Conservation (phyloP, 148 eudicot species). For the Arbutus unedo region DNA sequence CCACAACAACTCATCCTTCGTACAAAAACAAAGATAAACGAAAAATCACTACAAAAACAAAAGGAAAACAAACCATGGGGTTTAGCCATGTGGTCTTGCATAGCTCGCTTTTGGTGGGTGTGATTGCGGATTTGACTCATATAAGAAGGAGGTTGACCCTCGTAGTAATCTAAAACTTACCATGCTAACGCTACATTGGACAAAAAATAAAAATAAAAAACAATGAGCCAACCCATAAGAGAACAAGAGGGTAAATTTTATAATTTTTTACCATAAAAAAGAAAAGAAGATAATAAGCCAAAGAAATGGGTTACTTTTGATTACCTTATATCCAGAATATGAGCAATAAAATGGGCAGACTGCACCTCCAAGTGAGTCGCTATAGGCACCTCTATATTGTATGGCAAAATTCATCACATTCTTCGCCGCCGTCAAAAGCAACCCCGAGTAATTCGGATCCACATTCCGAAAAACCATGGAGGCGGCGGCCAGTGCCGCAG, state of each 20-base stretch:
- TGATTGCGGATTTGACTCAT: too few species aligned
- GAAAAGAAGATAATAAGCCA: not conserved
- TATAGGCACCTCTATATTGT: constrained; percentile 70
- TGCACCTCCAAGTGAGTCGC: constrained; percentile 67
- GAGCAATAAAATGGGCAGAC: constrained; percentile 96
- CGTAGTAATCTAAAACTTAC: too few species aligned
- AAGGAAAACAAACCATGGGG: too few species aligned
- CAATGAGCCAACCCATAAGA: too few species aligned
- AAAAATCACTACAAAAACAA: not conserved
- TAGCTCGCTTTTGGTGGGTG: too few species aligned
- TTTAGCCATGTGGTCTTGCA: too few species aligned
- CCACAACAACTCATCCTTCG: constrained; percentile 88
- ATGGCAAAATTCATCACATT: constrained; percentile 78
- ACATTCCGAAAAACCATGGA: constrained; percentile 53
- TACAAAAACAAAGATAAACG: not conserved
- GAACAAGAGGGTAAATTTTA: too few species aligned
- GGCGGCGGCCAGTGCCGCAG: constrained; percentile 89
- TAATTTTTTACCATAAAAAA: too few species aligned
- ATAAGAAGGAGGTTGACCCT: too few species aligned
- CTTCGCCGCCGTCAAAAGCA: constrained; percentile 55
- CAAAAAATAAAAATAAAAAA: too few species aligned
- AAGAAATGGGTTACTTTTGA: not conserved
- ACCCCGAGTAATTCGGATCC: constrained; percentile 45
- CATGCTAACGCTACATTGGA: too few species aligned
- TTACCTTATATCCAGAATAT: constrained; percentile 82